Percentiles rank a stretch among this genome's conserved stretches.
phyloP scores from a whole-genome alignment of 805 yeast species.

The Starmerella potacharoeniae region DNA sequence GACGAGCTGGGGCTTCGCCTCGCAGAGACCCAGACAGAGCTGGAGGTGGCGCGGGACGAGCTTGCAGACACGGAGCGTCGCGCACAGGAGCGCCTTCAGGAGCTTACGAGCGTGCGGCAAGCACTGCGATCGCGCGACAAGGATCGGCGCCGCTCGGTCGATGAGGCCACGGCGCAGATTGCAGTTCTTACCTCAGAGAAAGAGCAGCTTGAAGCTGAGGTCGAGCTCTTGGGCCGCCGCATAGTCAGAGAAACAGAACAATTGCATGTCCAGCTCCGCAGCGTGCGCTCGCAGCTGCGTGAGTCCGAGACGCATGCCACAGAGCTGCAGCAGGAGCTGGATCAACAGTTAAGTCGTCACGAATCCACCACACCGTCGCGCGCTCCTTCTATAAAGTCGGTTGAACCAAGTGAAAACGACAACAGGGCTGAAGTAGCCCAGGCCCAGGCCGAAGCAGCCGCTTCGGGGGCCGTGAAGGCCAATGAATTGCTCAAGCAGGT shows the following conservation, averaged over 20 bases:
- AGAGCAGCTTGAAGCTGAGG: slow-evolving; percentile 44
- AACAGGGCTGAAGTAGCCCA: not conserved
- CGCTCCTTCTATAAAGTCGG: not conserved
- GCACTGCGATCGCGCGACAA: slow-evolving; percentile 59
- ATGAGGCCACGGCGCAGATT: slow-evolving; percentile 46
- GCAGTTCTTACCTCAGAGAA: slow-evolving; percentile 48
- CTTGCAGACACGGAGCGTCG: slow-evolving; percentile 59
- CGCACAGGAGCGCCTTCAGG: slow-evolving; percentile 72
- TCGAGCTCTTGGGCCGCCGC: slow-evolving; percentile 39
- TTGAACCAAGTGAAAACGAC: not conserved
- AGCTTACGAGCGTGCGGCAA: slow-evolving; percentile 59
- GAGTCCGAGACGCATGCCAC: slow-evolving; percentile 15
- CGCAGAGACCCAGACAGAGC: slow-evolving; percentile 49
- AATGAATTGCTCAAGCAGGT: slow-evolving; percentile 27
- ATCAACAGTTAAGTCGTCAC: not conserved
- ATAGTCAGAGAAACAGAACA: slow-evolving; percentile 61
- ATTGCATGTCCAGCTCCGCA: slow-evolving; percentile 32
- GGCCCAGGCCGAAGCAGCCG: slow-evolving; percentile 15
- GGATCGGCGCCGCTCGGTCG: slow-evolving; percentile 38
- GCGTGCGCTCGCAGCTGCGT: slow-evolving; percentile 17
- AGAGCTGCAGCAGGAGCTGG: slow-evolving; percentile 10
- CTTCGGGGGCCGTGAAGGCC: slow-evolving; percentile 24
- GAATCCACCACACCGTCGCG: not conserved
- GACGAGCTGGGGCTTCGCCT: slow-evolving; percentile 41
- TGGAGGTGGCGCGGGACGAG: slow-evolving; percentile 69